Base-by-base conservation (phyloP, 345 rosid genomes). In the Salix purpurea region DNA sequence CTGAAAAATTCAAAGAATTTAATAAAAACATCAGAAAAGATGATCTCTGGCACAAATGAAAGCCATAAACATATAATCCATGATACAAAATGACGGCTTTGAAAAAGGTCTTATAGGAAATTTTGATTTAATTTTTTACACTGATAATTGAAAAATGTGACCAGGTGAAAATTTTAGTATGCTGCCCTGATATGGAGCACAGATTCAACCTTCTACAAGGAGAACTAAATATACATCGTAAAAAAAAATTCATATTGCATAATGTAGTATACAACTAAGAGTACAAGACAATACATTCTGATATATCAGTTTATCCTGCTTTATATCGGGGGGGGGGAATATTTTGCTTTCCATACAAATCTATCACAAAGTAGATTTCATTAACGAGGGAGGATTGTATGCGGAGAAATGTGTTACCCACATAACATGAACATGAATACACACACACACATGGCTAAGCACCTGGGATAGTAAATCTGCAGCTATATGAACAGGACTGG, bases 381-480 rank as follows among this genome's bases (percentile, higher is more conserved):
- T 58, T 24, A 58, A 11, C 24, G 23, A 8, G 28, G 62, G 15
- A 58, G 62, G 24, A 58, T 23, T 58, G 4, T 58, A 58, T 58
- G 62, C 24, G 23, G 62, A 58, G 62, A 9, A n/a, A 58, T 23
- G 23, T n/a, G 62, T 13, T 26, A 56, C 14, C 28, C 12, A n/a
- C 62, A 58, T 11, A 58, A 23, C 14, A 58, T 28, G 67, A 65
- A 30, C 0, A 64, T 64, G 21, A 19, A 6, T 9, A 4, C 3
- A 21, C 30, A 30, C 0, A 40, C 36, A 6, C 36, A 8, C 11
- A 14, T 52, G 8, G 4, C 7, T 34, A 46, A 74, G 32, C 77
- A 95, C 98, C 98, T 96, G 98, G 66, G 98, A 96, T 65, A 96
- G 89, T 77, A 96, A 88, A 85, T 96, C 99, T 6, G 94, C 91